Evolutionary conservation across 75 land plant species (phyloP).

Genomic region (Pseudotsuga menziesii): DNA sequence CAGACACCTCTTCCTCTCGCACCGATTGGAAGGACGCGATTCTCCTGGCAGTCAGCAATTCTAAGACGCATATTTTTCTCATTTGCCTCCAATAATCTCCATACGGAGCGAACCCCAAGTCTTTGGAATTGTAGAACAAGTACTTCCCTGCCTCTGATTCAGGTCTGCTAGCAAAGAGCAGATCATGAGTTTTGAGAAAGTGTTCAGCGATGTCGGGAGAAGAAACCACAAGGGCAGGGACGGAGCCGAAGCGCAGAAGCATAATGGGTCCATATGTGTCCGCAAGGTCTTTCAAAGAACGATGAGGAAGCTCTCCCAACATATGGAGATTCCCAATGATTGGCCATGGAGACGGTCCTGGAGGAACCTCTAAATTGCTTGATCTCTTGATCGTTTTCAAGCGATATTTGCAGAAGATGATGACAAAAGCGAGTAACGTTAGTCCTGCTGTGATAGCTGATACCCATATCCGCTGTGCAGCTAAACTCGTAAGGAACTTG

Average conservation of each 20-base stretch:
- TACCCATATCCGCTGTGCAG: too few species aligned
- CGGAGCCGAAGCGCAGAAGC: neutral
- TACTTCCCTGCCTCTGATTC: neutral
- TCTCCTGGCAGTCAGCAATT: conserved; percentile 19
- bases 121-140: too few species aligned
- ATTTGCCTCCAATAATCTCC: conserved; percentile 33
- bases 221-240: neutral
- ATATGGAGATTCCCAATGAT: conserved; percentile 6
- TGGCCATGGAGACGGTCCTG: conserved; percentile 5
- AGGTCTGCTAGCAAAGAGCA: neutral
- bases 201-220: neutral
- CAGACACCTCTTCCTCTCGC: conserved; percentile 14
- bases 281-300: neutral
- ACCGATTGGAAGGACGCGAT: conserved; percentile 10
- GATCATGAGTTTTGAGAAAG: conserved; percentile 13
- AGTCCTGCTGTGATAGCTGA: too few species aligned
- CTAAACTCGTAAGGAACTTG: too few species aligned
- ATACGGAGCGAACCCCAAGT: conserved; percentile 15
- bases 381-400: neutral
- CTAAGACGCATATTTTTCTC: conserved; percentile 16
- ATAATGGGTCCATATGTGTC: conserved; percentile 5
- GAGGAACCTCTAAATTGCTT: neutral
- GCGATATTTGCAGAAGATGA: too few species aligned
- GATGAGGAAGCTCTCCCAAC: conserved; percentile 2
- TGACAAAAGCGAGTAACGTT: too few species aligned